A percentile compares a stretch with the other conserved stretches of the same genome.
These are phyloP conservation scores for Pistacia vera DNA, from an alignment of 345 rosid species.

Conservation along the genomic window DNA sequence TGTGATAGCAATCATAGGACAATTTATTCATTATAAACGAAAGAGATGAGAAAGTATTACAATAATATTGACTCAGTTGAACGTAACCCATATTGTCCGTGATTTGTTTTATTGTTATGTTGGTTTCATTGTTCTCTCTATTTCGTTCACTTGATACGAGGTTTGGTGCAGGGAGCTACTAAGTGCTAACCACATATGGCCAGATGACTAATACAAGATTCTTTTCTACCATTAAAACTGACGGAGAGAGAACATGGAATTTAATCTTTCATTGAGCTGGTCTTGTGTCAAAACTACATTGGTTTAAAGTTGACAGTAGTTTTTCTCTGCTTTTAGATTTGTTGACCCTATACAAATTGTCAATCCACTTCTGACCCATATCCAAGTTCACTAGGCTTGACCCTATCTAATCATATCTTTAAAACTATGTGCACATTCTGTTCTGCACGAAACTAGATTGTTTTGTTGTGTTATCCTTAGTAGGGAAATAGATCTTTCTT, in stretches of 20 bases:
- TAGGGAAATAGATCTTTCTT: no score
- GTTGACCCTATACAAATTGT: background rate
- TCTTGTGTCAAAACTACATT: background rate
- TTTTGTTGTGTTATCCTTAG: no score
- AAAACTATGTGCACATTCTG: background rate
- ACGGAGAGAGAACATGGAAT: background rate
- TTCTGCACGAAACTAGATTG: no score
- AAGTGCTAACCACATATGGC: background rate
- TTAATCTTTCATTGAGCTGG: background rate
- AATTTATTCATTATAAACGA: no score
- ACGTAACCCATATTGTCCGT: no score
- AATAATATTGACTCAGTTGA: no score
- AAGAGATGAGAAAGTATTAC: no score
- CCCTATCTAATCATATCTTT: background rate
- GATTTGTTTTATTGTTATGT: no score
- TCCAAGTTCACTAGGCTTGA: constrained; percentile 5
- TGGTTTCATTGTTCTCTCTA: no score
- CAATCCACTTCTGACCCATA: background rate
- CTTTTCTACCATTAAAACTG: background rate
- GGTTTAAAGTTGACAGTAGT: background rate
- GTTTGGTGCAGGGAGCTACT: background rate
- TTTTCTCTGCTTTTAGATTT: background rate
- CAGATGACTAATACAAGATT: background rate
- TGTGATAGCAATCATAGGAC: no score
- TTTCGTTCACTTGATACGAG: no score